These are phyloP conservation scores for Nematocida major DNA, from an alignment of 371 early-diverging fungal species.

Conservation along the genomic window DNA sequence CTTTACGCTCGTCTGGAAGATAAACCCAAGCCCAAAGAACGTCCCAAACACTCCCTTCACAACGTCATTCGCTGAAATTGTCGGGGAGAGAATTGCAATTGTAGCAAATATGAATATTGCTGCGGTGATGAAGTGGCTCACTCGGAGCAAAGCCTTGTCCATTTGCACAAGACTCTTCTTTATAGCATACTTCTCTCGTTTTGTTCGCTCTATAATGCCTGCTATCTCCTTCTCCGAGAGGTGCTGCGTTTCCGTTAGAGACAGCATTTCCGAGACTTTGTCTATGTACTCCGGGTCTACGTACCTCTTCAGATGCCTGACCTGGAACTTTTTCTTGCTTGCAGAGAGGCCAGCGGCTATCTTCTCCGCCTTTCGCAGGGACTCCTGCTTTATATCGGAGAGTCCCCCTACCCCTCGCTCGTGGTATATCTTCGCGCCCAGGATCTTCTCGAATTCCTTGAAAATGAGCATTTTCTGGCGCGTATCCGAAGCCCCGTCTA, in stretches of 20 bases:
- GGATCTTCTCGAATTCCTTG: constrained; percentile 60
- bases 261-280: constrained; percentile 34
- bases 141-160: constrained; percentile 58
- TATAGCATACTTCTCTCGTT: constrained; percentile 60
- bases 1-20: constrained; percentile 57
- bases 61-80: constrained; percentile 51
- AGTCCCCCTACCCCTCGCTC: constrained; percentile 28
- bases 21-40: constrained; percentile 63
- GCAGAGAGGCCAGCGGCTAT: constrained; percentile 20
- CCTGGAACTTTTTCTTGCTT: constrained; percentile 36
- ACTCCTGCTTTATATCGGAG: constrained; percentile 44
- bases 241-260: constrained; percentile 20
- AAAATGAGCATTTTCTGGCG: constrained; percentile 58
- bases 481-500: constrained; percentile 11
- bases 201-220: constrained; percentile 55
- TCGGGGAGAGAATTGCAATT: constrained; percentile 40
- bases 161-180: constrained; percentile 61
- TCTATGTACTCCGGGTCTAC: constrained; percentile 53
- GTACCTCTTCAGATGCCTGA: constrained; percentile 30
- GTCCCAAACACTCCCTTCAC: constrained; percentile 57
- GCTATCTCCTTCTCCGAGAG: constrained; percentile 49
- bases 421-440: constrained; percentile 3
- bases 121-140: constrained; percentile 48
- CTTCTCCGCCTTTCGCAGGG: constrained; percentile 38
- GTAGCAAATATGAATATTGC: constrained; percentile 49